phyloP scores from a whole-genome alignment of 1,139 yeast species.

The Protomyces gravidus region DNA sequence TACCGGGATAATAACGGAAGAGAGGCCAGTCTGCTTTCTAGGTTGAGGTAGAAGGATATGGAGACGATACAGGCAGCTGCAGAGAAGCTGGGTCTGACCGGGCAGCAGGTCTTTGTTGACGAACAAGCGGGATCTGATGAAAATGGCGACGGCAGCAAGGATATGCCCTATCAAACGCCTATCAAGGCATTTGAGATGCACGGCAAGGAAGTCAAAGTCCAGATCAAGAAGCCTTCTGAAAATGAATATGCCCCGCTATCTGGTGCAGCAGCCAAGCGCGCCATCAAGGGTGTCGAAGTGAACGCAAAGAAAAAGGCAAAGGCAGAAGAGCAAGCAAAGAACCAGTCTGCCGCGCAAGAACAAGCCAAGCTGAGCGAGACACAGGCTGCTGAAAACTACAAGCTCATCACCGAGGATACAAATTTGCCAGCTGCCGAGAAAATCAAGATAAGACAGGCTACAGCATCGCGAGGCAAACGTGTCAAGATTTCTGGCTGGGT shows the following conservation, averaged over 20 bases:
- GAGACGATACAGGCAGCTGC: neutral
- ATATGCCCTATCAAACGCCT: conserved; percentile 69
- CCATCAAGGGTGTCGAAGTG: conserved; percentile 93
- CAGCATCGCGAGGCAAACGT: conserved; percentile 55
- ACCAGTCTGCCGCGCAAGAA: conserved; percentile 52
- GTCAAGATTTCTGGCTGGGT: conserved; percentile 89
- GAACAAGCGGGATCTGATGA: conserved; percentile 67
- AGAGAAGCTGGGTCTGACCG: neutral
- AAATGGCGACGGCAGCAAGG: conserved; percentile 56
- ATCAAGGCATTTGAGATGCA: conserved; percentile 68
- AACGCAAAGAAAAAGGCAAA: conserved; percentile 61
- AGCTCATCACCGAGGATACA: conserved; percentile 64
- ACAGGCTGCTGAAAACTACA: conserved; percentile 69
- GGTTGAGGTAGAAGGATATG: too few relatives aligned
- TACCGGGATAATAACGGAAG: too few relatives aligned
- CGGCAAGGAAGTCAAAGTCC: conserved; percentile 53
- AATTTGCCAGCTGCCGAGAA: conserved; percentile 65
- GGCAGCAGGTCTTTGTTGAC: conserved; percentile 47
- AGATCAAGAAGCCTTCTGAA: conserved; percentile 62
- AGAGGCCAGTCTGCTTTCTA: too few relatives aligned
- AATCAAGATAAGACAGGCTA: conserved; percentile 59
- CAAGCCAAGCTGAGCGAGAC: conserved; percentile 60
- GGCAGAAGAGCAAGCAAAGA: conserved; percentile 37
- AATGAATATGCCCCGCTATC: conserved; percentile 68
- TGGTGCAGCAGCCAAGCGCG: conserved; percentile 92